A percentile compares a stretch with the other conserved stretches of the same genome.
phyloP scores from a whole-genome alignment of 345 rosid species.

The Streptanthus diversifolius region DNA sequence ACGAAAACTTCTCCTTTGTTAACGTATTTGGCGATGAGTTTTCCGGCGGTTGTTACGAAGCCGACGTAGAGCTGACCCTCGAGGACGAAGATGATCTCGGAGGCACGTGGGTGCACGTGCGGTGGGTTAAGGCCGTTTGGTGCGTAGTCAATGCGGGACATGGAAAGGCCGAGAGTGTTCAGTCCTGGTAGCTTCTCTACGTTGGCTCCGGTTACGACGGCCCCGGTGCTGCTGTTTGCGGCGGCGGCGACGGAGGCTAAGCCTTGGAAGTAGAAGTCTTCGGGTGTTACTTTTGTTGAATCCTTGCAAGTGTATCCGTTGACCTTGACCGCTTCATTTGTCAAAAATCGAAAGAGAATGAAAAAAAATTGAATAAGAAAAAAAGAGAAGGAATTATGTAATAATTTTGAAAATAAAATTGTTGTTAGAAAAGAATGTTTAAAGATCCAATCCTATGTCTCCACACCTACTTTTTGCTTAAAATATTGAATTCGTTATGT shows the following conservation, averaged over 20 bases:
- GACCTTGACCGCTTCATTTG: constrained; percentile 28
- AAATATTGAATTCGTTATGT: not conserved
- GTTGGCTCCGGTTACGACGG: constrained; percentile 32
- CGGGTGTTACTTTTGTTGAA: constrained; percentile 27
- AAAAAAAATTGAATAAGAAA: not conserved
- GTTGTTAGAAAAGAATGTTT: not conserved
- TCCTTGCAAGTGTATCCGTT: constrained; percentile 38
- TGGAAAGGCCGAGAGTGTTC: constrained; percentile 38
- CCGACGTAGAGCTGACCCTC: constrained; percentile 55
- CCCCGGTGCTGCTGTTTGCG: constrained; percentile 18
- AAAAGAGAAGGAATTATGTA: not conserved
- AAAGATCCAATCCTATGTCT: constrained; percentile 10
- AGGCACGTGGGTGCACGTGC: constrained; percentile 44
- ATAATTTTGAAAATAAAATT: not conserved
- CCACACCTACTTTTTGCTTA: not conserved
- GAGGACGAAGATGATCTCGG: constrained; percentile 51
- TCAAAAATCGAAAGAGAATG: not conserved
- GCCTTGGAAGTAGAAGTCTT: constrained; percentile 34
- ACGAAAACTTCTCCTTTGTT: constrained; percentile 55
- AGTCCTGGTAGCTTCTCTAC: constrained; percentile 39
- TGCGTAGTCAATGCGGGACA: constrained; percentile 48
- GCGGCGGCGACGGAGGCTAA: constrained; percentile 1
- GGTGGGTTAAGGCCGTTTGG: constrained; percentile 56
- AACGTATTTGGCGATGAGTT: constrained; percentile 41
- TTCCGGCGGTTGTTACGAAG: constrained; percentile 51